phyloP scores from a whole-genome alignment of 176 grass and related monocot species.

The Otatea glauca region DNA sequence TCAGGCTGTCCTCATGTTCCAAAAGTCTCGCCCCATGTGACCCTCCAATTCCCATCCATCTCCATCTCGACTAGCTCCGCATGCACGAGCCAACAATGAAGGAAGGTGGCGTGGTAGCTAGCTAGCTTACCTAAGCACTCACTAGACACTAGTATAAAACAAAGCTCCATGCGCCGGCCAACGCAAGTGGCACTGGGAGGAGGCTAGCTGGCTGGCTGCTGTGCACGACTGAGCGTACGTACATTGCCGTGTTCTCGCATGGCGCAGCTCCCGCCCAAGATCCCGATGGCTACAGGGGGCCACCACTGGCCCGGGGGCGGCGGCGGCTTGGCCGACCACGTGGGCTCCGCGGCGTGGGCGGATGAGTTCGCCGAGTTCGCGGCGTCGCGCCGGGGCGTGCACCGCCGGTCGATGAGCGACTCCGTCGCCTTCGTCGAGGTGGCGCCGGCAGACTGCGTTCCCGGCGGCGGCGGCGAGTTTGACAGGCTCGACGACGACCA shows the following conservation, averaged over 20 bases:
- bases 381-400: slow-evolving; percentile 62
- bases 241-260: slow-evolving; percentile 27
- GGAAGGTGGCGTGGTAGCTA: not conserved
- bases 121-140: not conserved
- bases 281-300: slow-evolving; percentile 44
- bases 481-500: slow-evolving; percentile 94
- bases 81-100: not conserved
- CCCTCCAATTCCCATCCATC: slow-evolving; percentile 49
- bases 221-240: not conserved
- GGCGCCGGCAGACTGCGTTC: slow-evolving; percentile 39
- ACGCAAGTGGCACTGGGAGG: not conserved
- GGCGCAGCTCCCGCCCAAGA: slow-evolving; percentile 64
- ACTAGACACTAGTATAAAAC: slow-evolving; percentile 43
- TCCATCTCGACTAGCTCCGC: not conserved
- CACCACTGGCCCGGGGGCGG: slow-evolving; percentile 53
- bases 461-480: slow-evolving; percentile 53
- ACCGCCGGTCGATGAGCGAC: slow-evolving; percentile 83
- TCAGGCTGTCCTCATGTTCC: slow-evolving; percentile 67
- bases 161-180: slow-evolving; percentile 38
- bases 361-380: slow-evolving; percentile 94
- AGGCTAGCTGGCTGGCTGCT: not conserved
- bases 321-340: not conserved
- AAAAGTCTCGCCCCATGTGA: slow-evolving; percentile 73
- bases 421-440: slow-evolving; percentile 92
- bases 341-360: slow-evolving; percentile 31